Conservation (phyloP, 2,329 filamentous ascomycete species). For the Pochonia chlamydosporia region DNA sequence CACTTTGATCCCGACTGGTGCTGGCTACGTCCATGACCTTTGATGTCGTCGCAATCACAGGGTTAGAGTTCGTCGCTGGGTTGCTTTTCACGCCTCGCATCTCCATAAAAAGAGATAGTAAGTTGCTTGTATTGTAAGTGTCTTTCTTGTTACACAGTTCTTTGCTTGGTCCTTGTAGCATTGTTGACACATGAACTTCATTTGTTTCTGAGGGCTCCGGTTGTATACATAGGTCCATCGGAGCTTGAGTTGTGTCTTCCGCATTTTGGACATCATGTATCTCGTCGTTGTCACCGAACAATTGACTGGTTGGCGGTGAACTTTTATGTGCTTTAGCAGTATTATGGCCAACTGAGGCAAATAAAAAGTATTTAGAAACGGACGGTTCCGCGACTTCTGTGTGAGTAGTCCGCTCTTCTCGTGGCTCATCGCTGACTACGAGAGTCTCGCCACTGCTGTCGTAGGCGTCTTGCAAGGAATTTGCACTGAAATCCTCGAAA, state of each 20-base stretch:
- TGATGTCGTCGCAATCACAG: no score
- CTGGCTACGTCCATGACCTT: no score
- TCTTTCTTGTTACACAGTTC: background rate
- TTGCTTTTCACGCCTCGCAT: constrained; percentile 2
- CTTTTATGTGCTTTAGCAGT: background rate
- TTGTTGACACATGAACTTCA: background rate
- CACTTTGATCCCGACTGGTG: no score
- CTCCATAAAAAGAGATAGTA: constrained; percentile 8
- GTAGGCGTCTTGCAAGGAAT: background rate
- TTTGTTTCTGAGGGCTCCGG: background rate
- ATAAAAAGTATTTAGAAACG: background rate
- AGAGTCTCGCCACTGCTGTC: no score
- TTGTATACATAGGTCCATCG: no score
- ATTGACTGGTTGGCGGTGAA: no score
- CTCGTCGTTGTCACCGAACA: no score
- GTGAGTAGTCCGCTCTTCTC: background rate
- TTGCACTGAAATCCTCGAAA: background rate
- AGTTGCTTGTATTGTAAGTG: background rate
- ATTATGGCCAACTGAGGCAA: background rate
- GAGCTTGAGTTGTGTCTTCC: background rate
- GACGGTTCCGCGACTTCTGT: background rate
- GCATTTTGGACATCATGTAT: no score
- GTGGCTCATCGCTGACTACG: background rate
- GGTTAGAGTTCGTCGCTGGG: background rate
- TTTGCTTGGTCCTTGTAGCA: background rate